Conservation (phyloP, 2,329 filamentous ascomycete species). For the Colletotrichum phormii region DNA sequence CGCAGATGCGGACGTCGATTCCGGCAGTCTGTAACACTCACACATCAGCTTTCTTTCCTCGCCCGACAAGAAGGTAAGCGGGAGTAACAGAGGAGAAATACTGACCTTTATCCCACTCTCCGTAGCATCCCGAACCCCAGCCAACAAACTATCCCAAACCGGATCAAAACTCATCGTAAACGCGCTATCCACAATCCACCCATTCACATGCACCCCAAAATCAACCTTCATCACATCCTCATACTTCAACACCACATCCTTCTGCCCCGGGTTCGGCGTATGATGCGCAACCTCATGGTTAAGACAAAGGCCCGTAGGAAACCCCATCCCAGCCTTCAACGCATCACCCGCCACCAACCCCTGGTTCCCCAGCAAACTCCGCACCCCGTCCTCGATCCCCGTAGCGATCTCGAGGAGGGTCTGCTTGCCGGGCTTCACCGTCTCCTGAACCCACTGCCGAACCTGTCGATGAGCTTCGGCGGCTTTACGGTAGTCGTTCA, state of each 20-base stretch:
- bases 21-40: slow-evolving; percentile 64
- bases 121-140: slow-evolving; percentile 80
- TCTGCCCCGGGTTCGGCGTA: slow-evolving; percentile 88
- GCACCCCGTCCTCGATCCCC: slow-evolving; percentile 86
- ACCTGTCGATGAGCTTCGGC: slow-evolving; percentile 93
- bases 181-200: slow-evolving; percentile 83
- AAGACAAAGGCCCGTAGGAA: slow-evolving; percentile 85
- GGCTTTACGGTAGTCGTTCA: slow-evolving; percentile 83
- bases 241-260: slow-evolving; percentile 73
- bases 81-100: too few relatives aligned
- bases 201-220: slow-evolving; percentile 84
- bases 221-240: slow-evolving; percentile 87
- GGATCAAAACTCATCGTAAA: slow-evolving; percentile 84
- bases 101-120: slow-evolving; percentile 81
- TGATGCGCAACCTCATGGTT: slow-evolving; percentile 91
- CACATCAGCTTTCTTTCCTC: not conserved
- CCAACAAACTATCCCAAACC: slow-evolving; percentile 79
- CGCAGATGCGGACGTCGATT: slow-evolving; percentile 89
- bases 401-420: slow-evolving; percentile 84
- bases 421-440: slow-evolving; percentile 80
- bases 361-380: slow-evolving; percentile 79
- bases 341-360: slow-evolving; percentile 84
- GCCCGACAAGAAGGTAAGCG: too few relatives aligned
- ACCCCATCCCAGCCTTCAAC: slow-evolving; percentile 84
- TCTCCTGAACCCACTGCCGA: slow-evolving; percentile 83